Percentiles rank a stretch among this genome's conserved stretches.
These are phyloP conservation scores for Neurospora tetrasperma DNA, from an alignment of 495 filamentous ascomycete genomes.

Conservation along the genomic window DNA sequence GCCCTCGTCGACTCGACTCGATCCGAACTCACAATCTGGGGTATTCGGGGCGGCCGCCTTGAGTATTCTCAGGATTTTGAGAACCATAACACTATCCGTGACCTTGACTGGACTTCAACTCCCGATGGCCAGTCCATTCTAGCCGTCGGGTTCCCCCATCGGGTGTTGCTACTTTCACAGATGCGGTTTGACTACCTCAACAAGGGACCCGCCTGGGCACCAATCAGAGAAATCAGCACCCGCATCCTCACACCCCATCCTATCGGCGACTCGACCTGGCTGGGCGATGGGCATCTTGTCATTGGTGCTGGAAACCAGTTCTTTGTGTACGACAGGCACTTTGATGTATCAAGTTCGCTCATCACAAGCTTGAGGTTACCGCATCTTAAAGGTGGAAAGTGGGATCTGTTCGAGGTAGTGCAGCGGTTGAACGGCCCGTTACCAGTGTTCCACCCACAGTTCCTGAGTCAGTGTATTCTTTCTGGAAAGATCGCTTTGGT, in stretches of 20 bases:
- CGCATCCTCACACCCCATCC: conserved; percentile 78
- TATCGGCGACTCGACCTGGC: conserved; percentile 88
- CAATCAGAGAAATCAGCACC: conserved; percentile 72
- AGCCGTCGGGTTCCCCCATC: conserved; percentile 80
- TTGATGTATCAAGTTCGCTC: conserved; percentile 53
- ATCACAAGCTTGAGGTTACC: conserved; percentile 56
- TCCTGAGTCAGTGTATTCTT: conserved; percentile 79
- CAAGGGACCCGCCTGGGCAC: conserved; percentile 81
- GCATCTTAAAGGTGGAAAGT: conserved; percentile 26
- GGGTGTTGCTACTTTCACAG: conserved; percentile 76
- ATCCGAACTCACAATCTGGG: conserved; percentile 87
- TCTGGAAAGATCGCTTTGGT: conserved; percentile 66
- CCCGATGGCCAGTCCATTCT: conserved; percentile 86
- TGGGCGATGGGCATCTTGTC: conserved; percentile 70
- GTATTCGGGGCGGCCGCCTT: conserved; percentile 67
- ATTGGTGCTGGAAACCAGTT: conserved; percentile 89
- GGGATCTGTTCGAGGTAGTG: conserved; percentile 72
- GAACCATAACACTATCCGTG: conserved; percentile 62
- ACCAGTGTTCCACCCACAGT: conserved; percentile 89
- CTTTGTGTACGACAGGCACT: conserved; percentile 70
- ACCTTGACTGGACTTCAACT: conserved; percentile 91
- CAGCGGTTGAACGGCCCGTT: conserved; percentile 76
- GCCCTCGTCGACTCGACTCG: conserved; percentile 65
- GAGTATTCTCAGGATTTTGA: conserved; percentile 72
- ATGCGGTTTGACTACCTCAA: conserved; percentile 91